phyloP scores from a whole-genome alignment of 2,329 filamentous ascomycete genomes.

The Apiospora marii region DNA sequence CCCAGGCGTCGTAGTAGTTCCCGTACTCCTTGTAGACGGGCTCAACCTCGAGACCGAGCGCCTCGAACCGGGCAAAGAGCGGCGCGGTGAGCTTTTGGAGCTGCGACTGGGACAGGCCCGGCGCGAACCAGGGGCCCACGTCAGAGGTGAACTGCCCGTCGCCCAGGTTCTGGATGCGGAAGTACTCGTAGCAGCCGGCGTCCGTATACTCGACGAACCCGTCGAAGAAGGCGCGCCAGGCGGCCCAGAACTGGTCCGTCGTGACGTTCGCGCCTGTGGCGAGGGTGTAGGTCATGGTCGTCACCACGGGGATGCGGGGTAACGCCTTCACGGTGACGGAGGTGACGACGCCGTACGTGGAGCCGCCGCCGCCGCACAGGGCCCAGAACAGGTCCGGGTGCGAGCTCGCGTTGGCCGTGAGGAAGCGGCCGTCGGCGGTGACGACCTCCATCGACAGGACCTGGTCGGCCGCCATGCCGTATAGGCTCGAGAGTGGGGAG shows the following conservation, averaged over 20 bases:
- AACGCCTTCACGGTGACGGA: constrained; percentile 36
- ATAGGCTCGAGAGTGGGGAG: constrained; percentile 56
- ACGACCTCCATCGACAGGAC: constrained; percentile 56
- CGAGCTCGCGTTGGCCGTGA: constrained; percentile 51
- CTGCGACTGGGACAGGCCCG: constrained; percentile 36
- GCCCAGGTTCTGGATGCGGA: constrained; percentile 33
- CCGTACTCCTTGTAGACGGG: constrained; percentile 43
- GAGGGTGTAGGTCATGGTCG: constrained; percentile 32
- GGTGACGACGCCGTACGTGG: constrained; percentile 57
- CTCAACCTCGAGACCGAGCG: constrained; percentile 36
- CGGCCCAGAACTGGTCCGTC: constrained; percentile 33
- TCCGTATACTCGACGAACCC: constrained; percentile 44
- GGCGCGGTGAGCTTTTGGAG: constrained; percentile 41
- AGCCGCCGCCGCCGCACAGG: constrained; percentile 56
- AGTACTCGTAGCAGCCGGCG: constrained; percentile 32
- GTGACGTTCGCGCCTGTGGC: constrained; percentile 34
- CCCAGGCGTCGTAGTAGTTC: constrained; percentile 49
- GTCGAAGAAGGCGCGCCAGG: constrained; percentile 45
- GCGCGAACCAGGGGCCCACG: constrained; percentile 44
- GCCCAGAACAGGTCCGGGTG: constrained; percentile 62
- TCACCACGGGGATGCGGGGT: constrained; percentile 32
- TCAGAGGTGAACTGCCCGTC: constrained; percentile 39
- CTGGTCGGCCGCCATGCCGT: constrained; percentile 68
- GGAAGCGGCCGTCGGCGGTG: constrained; percentile 53
- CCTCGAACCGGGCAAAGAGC: constrained; percentile 39